Conservation (phyloP, 164 flowering plant genomes). For the Stephania cephalantha region DNA sequence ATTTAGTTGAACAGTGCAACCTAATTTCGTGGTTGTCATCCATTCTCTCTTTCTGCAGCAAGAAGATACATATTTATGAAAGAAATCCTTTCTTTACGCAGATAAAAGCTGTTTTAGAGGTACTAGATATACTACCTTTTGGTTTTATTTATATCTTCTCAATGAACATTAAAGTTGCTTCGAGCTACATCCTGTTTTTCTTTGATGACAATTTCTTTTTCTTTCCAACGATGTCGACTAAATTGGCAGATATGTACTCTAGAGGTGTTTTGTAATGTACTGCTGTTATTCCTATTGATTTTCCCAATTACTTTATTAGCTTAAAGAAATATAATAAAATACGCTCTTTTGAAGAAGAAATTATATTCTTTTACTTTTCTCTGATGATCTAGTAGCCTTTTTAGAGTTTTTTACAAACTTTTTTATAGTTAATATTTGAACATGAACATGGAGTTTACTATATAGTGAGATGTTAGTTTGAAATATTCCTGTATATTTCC, state of each 20-base stretch:
- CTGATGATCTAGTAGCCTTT: no score
- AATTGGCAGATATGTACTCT: neutral
- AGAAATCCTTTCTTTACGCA: conserved; percentile 19
- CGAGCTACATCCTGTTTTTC: neutral
- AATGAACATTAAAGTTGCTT: neutral
- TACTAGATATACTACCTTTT: conserved; percentile 15
- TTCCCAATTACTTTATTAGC: neutral
- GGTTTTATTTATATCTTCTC: neutral
- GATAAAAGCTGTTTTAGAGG: conserved; percentile 44
- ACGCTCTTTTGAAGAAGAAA: no score
- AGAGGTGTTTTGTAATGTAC: neutral
- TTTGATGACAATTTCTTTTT: neutral
- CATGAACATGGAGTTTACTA: no score
- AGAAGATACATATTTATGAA: conserved; percentile 23
- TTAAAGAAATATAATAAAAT: no score
- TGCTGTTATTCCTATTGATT: neutral
- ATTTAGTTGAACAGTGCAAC: conserved; percentile 59
- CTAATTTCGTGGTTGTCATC: conserved; percentile 77
- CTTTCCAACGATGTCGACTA: neutral
- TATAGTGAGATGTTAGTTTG: no score
- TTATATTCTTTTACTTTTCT: no score
- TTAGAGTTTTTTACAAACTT: no score
- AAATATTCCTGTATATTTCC: no score
- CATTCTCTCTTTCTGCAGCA: conserved; percentile 32
- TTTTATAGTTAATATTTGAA: no score